Base-by-base conservation (phyloP, 176 grass and related monocot species). In the Musa itinerans region DNA sequence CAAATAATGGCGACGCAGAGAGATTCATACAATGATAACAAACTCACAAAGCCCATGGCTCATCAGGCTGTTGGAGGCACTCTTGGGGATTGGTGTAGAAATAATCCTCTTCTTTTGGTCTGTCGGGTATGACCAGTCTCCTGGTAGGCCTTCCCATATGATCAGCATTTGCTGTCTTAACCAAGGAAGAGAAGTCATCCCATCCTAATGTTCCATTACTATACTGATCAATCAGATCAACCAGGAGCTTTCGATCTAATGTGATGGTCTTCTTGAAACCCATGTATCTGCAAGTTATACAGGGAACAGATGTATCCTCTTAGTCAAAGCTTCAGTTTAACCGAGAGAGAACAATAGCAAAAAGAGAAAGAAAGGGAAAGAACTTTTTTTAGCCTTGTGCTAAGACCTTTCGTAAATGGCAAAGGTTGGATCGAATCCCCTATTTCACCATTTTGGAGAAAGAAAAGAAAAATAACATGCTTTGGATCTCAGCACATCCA, bases 81-180 rank as follows among this genome's bases (percentile, higher is more conserved):
- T 96, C 93, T 26, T 96, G 81, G 68, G 93, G 93, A 81, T 96
- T 96, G 5, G 93, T 83, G 74, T 90, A 96, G 74, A 90, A 96
- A 74, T 92, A 96, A 67, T 92, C 81, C 84, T 96, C 93, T 81
- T 96, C 93, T 81, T 96, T 96, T 59, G 93, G 93, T 75, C 83
- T 80, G 63, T 92, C 87, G 2, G 89, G 73, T 80, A 92, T 90
- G 76, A 90, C 76, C 2, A 62, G 80, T 74, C 93, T 85, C 43
- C 79, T 82, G 1, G 87, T 81, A 68, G 87, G 79, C 66, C 50
- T 84, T 64, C 93, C 93, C 93, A 96, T 92, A 67, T 81, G 78
- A 52, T 81, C 84, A 55, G 74, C 72, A 29, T 96, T 89, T 34
- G 84, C 87, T 54, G 83, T 81, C 85, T 92, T 96, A 55, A 92